Percentiles rank a stretch among this genome's conserved stretches.
phyloP scores from a whole-genome alignment of 306 rosid genomes.

The Prunus mume region DNA sequence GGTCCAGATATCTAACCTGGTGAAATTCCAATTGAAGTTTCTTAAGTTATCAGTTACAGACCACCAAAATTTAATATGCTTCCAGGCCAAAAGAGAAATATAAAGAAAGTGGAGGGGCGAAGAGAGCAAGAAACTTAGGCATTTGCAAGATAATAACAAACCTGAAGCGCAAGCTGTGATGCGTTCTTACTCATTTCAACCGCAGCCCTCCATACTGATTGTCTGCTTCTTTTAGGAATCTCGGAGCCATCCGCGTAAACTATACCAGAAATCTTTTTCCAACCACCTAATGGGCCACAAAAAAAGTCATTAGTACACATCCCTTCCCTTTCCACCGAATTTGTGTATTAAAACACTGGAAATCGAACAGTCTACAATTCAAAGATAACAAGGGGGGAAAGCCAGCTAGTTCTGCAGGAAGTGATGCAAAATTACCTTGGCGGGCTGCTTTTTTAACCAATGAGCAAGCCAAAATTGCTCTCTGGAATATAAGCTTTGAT shows the following conservation, averaged over 20 bases:
- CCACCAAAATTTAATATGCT: slow-evolving; percentile 21
- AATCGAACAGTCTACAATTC: not conserved
- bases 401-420: slow-evolving; percentile 1
- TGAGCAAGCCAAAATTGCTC: slow-evolving; percentile 58
- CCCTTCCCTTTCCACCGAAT: slow-evolving; percentile 5
- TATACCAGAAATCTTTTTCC: slow-evolving; percentile 61
- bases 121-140: not conserved
- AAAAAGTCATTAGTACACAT: slow-evolving; percentile 19
- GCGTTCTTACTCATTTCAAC: slow-evolving; percentile 83
- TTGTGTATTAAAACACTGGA: not conserved
- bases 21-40: slow-evolving; percentile 33
- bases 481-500: slow-evolving; percentile 68
- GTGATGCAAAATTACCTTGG: slow-evolving; percentile 48
- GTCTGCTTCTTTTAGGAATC: slow-evolving; percentile 83
- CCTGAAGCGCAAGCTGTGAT: slow-evolving; percentile 95
- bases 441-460: slow-evolving; percentile 76
- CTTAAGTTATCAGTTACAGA: slow-evolving; percentile 14
- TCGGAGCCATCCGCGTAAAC: slow-evolving; percentile 74
- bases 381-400: not conserved
- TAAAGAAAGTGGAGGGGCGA: not conserved
- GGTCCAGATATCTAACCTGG: slow-evolving; percentile 91
- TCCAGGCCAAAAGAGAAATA: slow-evolving; percentile 10
- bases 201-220: slow-evolving; percentile 82
- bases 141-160: slow-evolving; percentile 23
- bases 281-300: slow-evolving; percentile 58